Evolutionary conservation across 371 early-diverging fungal genomes (phyloP).

Genomic region (Apophysomyces variabilis): DNA sequence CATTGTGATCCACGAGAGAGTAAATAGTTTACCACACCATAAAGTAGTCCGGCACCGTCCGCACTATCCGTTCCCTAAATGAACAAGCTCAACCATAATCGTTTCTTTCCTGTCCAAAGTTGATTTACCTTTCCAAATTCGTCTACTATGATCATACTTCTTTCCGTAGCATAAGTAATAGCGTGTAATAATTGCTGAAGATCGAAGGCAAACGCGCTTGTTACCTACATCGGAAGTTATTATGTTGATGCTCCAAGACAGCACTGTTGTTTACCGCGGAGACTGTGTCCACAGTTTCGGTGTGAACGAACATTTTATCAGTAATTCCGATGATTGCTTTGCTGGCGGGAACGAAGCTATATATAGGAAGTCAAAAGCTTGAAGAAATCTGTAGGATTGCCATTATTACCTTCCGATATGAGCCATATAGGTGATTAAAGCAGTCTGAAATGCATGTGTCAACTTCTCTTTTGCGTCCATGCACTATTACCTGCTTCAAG

Average conservation of each 20-base stretch:
- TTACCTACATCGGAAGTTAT: slow-evolving; percentile 40
- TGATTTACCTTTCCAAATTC: slow-evolving; percentile 59
- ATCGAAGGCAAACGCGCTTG: slow-evolving; percentile 76
- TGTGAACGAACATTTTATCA: slow-evolving; percentile 88
- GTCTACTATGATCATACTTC: slow-evolving; percentile 66
- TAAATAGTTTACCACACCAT: slow-evolving; percentile 60
- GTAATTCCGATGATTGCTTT: slow-evolving; percentile 83
- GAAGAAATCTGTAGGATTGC: neutral
- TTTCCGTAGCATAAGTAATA: slow-evolving; percentile 51
- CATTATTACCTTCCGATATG: slow-evolving; percentile 72
- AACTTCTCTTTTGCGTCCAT: neutral
- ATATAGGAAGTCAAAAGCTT: neutral
- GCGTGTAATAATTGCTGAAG: slow-evolving; percentile 68
- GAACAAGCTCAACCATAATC: neutral
- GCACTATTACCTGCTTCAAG: slow-evolving; percentile 66
- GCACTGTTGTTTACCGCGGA: slow-evolving; percentile 33
- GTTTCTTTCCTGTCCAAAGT: neutral
- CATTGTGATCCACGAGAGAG: slow-evolving; percentile 38
- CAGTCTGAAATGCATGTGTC: slow-evolving; percentile 47
- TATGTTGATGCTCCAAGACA: too few relatives aligned
- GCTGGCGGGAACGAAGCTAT: slow-evolving; percentile 88
- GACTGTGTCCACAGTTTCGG: slow-evolving; percentile 62
- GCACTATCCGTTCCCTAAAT: slow-evolving; percentile 43
- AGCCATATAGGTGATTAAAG: slow-evolving; percentile 76
- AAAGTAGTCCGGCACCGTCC: slow-evolving; percentile 69